These are phyloP conservation scores for Heterobasidion irregulare DNA, from an alignment of 1,284 basidiomycete species.

Conservation along the genomic window DNA sequence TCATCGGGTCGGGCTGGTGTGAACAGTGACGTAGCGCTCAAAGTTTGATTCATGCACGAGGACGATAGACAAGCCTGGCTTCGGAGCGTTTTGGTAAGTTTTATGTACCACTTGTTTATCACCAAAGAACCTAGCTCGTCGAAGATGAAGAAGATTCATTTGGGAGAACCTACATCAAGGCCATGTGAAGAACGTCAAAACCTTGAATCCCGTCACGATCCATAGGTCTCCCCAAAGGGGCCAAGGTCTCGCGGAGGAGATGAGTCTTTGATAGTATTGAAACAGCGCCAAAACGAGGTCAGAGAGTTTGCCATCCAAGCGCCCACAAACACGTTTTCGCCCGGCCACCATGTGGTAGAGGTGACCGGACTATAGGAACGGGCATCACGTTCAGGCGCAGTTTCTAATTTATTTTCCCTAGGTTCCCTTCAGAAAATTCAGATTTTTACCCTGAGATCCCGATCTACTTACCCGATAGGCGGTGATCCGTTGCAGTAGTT, in stretches of 20 bases:
- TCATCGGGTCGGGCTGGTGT: too few relatives aligned
- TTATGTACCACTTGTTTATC: not conserved
- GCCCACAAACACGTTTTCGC: not conserved
- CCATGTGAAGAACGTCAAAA: not conserved
- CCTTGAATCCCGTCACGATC: not conserved
- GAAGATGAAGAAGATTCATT: not conserved
- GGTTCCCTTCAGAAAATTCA: conserved; percentile 12
- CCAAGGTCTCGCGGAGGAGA: too few relatives aligned
- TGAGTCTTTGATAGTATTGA: too few relatives aligned
- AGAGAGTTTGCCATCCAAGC: too few relatives aligned
- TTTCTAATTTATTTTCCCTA: conserved; percentile 10
- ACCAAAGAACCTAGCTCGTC: not conserved
- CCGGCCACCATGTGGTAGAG: conserved; percentile 2
- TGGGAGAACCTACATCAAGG: not conserved
- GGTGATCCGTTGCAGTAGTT: conserved; percentile 16
- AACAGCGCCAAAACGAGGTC: too few relatives aligned
- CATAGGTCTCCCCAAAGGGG: too few relatives aligned
- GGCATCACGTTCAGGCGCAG: conserved; percentile 2
- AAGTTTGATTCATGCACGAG: too few relatives aligned
- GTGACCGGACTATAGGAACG: conserved; percentile 8
- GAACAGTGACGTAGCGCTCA: too few relatives aligned
- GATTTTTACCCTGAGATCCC: conserved; percentile 45
- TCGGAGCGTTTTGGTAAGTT: not conserved
- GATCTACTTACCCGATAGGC: conserved; percentile 29
- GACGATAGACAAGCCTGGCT: too few relatives aligned